Evolutionary conservation across 2,329 filamentous ascomycete species (phyloP).

Genomic region (Venturia asperata): DNA sequence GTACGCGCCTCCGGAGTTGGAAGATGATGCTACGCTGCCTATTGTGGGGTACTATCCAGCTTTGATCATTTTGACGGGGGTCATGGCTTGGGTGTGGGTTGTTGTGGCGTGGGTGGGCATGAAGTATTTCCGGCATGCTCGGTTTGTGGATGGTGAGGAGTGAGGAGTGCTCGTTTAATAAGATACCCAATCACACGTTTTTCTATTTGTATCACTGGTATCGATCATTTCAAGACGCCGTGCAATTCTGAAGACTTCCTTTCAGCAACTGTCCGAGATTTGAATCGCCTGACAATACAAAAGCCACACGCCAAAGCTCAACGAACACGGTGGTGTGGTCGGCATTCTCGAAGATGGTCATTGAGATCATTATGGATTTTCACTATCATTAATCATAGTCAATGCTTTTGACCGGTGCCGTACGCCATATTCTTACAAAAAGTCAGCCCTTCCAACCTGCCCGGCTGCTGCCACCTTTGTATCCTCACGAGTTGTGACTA

Average conservation of each 20-base stretch:
- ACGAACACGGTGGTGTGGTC: no score
- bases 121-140: conserved; percentile 98
- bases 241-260: no score
- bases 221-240: no score
- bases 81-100: conserved; percentile 99
- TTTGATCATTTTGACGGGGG: conserved; percentile 80
- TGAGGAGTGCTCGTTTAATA: not conserved
- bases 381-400: not conserved
- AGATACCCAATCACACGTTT: not conserved
- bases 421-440: not conserved
- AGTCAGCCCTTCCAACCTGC: not conserved
- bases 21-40: conserved; percentile 88
- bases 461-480: not conserved
- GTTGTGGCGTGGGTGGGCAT: conserved; percentile 96
- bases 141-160: conserved; percentile 60
- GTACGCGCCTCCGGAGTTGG: conserved; percentile 88
- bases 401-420: not conserved
- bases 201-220: not conserved
- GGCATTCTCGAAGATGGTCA: no score
- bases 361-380: not conserved
- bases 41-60: conserved; percentile 97
- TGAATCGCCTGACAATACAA: no score
- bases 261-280: no score
- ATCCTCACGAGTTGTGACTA: no score
- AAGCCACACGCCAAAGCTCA: no score